phyloP scores from a whole-genome alignment of 306 rosid genomes.

The Acacia acuminata region DNA sequence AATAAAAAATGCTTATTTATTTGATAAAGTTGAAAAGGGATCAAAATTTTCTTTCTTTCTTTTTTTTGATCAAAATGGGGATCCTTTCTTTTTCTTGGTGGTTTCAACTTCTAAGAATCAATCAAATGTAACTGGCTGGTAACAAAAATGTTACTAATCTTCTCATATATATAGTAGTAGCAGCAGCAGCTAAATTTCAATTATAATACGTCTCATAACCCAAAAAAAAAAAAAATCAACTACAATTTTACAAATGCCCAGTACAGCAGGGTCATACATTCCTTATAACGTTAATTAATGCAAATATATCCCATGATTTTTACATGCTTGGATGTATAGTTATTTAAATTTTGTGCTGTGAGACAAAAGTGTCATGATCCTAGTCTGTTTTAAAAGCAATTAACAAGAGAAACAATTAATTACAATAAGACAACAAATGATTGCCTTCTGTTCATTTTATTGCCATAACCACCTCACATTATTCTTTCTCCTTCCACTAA shows the following conservation, averaged over 20 bases:
- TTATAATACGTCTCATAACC: neutral
- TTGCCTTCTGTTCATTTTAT: neutral
- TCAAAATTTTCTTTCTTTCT: too few species aligned
- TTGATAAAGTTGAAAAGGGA: too few species aligned
- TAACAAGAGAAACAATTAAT: neutral
- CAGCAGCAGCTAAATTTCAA: neutral
- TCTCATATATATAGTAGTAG: too few species aligned
- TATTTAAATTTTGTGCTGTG: neutral
- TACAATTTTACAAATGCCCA: neutral
- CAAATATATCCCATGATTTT: neutral
- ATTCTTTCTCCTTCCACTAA: neutral
- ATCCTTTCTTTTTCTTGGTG: too few species aligned
- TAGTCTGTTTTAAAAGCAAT: neutral
- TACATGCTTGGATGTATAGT: neutral
- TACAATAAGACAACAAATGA: neutral
- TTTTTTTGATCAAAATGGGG: too few species aligned
- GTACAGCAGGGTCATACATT: neutral
- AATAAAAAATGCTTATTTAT: too few species aligned
- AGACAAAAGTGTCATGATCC: neutral
- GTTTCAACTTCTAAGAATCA: too few species aligned
- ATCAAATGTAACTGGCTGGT: too few species aligned
- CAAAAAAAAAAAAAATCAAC: too few species aligned
- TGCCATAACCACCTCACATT: neutral
- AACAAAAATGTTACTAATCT: too few species aligned
- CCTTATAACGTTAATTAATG: neutral